A percentile compares a stretch with the other conserved stretches of the same genome.
phyloP scores from a whole-genome alignment of 2,329 filamentous ascomycete species.

The Basipetospora chlamydospora region DNA sequence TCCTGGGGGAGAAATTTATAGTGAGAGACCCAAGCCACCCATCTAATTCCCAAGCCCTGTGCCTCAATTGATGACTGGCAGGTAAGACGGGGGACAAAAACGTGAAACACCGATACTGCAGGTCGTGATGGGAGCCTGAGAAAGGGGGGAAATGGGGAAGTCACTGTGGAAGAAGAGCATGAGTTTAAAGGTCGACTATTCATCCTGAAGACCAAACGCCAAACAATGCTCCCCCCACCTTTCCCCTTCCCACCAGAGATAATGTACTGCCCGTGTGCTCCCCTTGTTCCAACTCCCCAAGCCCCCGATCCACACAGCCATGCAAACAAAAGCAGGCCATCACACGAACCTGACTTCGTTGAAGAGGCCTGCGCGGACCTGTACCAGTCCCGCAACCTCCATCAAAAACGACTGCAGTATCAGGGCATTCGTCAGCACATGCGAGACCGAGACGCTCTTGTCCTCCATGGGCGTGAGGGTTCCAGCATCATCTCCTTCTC shows the following conservation, averaged over 20 bases:
- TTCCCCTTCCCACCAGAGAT: too few species aligned
- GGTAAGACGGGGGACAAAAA: too few species aligned
- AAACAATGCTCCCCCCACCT: not conserved
- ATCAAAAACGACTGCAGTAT: slow-evolving; percentile 68
- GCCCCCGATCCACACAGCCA: not conserved
- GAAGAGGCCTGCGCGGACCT: slow-evolving; percentile 61
- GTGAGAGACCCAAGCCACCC: too few species aligned
- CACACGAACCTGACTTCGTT: slow-evolving; percentile 53
- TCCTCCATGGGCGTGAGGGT: slow-evolving; percentile 8
- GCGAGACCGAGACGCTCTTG: slow-evolving; percentile 52
- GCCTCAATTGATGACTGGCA: too few species aligned
- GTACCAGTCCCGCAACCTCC: slow-evolving; percentile 60
- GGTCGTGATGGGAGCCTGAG: too few species aligned
- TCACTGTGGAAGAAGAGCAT: too few species aligned
- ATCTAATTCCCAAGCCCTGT: too few species aligned
- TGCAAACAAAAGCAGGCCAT: not conserved
- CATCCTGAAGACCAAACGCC: not conserved
- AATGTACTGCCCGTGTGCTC: not conserved
- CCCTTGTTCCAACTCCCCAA: not conserved
- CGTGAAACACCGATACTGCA: too few species aligned
- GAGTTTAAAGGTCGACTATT: not conserved
- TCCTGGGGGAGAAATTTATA: too few species aligned
- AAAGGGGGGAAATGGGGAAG: too few species aligned
- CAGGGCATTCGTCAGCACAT: slow-evolving; percentile 66
- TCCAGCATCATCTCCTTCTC: slow-evolving; percentile 11